These are phyloP conservation scores for Boletus rufocinnamomeus DNA, from an alignment of 768 basidiomycete genomes.

Conservation along the genomic window DNA sequence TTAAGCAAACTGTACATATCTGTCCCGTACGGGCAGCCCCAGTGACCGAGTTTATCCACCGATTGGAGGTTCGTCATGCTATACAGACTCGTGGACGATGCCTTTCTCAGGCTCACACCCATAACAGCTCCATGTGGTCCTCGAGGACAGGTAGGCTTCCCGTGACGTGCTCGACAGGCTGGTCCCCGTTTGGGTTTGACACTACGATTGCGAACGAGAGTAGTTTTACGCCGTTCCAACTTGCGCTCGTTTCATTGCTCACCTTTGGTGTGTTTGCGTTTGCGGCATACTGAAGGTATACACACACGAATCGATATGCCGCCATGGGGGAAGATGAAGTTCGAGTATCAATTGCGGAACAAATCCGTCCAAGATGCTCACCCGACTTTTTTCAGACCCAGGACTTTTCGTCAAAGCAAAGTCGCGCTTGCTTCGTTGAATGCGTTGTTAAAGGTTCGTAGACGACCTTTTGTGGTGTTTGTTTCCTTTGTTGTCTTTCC, in stretches of 20 bases:
- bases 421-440: conserved; percentile 27
- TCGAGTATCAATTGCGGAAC: not conserved
- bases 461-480: not conserved
- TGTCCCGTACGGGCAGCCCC: too few species aligned
- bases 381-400: not conserved
- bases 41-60: conserved; percentile 85
- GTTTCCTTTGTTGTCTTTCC: not conserved
- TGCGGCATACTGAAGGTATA: conserved; percentile 15
- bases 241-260: conserved; percentile 11
- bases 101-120: not conserved
- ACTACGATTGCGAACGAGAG: not conserved
- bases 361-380: not conserved
- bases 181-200: conserved; percentile 25
- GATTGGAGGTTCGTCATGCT: conserved; percentile 59
- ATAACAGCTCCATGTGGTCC: conserved; percentile 39
- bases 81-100: too few species aligned
- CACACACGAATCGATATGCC: conserved; percentile 3
- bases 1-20: too few species aligned
- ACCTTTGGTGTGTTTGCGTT: conserved; percentile 16
- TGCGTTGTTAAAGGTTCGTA: too few species aligned
- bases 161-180: conserved; percentile 38
- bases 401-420: conserved; percentile 25
- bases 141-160: conserved; percentile 42
- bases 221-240: not conserved
- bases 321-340: conserved; percentile 17